Evolutionary conservation across 1,284 basidiomycete genomes (phyloP).

Genomic region (Sanghuangporus baumii): DNA sequence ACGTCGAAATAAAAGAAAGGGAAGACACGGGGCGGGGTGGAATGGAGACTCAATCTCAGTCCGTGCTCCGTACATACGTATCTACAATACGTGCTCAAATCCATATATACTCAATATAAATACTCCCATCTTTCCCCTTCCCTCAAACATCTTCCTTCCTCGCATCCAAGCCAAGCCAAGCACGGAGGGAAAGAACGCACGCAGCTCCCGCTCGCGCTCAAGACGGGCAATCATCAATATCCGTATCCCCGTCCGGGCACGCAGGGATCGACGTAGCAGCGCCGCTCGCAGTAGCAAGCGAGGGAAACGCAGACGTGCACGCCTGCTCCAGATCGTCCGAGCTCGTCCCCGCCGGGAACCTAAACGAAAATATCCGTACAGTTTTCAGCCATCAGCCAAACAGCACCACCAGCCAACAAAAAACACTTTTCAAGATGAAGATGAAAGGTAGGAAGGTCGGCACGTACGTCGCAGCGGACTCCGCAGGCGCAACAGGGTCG

Average conservation of each 20-base stretch:
- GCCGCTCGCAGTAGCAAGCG: slow-evolving; percentile 5
- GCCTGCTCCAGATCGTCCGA: slow-evolving; percentile 9
- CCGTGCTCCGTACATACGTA: too few relatives aligned
- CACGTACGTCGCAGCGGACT: slow-evolving; percentile 4
- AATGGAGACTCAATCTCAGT: too few relatives aligned
- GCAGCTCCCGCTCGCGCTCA: neutral
- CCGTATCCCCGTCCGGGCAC: slow-evolving; percentile 13
- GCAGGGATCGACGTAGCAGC: slow-evolving; percentile 10
- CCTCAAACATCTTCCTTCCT: neutral
- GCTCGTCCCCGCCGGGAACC: slow-evolving; percentile 17
- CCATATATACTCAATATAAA: neutral
- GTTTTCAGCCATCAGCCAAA: neutral
- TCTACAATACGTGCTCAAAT: neutral
- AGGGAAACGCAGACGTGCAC: slow-evolving; percentile 14
- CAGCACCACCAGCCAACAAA: neutral
- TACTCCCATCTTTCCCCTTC: neutral
- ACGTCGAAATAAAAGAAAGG: too few relatives aligned
- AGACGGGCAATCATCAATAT: slow-evolving; percentile 14
- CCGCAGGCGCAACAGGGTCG: slow-evolving; percentile 6
- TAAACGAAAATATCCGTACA: neutral
- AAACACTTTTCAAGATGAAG: neutral
- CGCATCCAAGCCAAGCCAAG: too few relatives aligned
- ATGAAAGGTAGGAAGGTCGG: neutral
- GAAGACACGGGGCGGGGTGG: too few relatives aligned
- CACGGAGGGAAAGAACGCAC: neutral